A percentile compares a stretch with the other conserved stretches of the same genome.
Conservation (phyloP, 2,329 filamentous ascomycete species). For the Dactylellina sp. region DNA sequence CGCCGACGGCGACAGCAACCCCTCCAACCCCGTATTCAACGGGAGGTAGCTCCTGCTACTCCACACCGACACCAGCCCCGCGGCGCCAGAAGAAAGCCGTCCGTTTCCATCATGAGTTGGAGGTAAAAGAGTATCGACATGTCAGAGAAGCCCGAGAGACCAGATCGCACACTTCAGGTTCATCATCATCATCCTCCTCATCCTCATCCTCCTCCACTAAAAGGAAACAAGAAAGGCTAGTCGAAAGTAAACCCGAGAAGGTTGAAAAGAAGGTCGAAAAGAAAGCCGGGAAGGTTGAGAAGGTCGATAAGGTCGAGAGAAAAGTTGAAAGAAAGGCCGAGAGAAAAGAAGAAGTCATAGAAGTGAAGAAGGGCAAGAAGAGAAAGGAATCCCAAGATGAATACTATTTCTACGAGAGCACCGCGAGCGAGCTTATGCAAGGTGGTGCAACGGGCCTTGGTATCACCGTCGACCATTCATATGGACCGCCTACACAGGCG, state of each 20-base stretch:
- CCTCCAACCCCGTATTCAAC: constrained; percentile 50
- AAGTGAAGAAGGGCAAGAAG: constrained; percentile 54
- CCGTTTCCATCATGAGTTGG: constrained; percentile 49
- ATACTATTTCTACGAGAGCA: constrained; percentile 44
- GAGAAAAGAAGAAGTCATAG: constrained; percentile 39
- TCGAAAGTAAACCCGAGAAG: constrained; percentile 25
- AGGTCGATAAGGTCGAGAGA: constrained; percentile 13
- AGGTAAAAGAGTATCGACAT: constrained; percentile 50
- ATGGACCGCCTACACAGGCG: constrained; percentile 42
- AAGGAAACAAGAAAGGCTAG: constrained; percentile 30
- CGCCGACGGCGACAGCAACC: constrained; percentile 44
- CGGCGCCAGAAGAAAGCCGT: constrained; percentile 52
- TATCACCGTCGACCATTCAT: constrained; percentile 45
- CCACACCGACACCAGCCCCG: constrained; percentile 39
- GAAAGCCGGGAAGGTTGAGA: constrained; percentile 1
- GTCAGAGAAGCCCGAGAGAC: constrained; percentile 47
- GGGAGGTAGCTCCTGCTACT: constrained; percentile 53
- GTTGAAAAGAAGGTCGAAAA: constrained; percentile 38
- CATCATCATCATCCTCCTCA: constrained; percentile 32
- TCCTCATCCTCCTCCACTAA: constrained; percentile 31
- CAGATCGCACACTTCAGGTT: constrained; percentile 32
- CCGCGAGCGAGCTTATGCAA: constrained; percentile 37
- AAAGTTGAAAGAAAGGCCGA: constrained; percentile 29
- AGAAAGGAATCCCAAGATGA: constrained; percentile 55
- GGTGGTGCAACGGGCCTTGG: constrained; percentile 48